These are phyloP conservation scores for Anthracocystis panici-leucophaei DNA, from an alignment of 1,284 basidiomycete genomes.

Conservation along the genomic window DNA sequence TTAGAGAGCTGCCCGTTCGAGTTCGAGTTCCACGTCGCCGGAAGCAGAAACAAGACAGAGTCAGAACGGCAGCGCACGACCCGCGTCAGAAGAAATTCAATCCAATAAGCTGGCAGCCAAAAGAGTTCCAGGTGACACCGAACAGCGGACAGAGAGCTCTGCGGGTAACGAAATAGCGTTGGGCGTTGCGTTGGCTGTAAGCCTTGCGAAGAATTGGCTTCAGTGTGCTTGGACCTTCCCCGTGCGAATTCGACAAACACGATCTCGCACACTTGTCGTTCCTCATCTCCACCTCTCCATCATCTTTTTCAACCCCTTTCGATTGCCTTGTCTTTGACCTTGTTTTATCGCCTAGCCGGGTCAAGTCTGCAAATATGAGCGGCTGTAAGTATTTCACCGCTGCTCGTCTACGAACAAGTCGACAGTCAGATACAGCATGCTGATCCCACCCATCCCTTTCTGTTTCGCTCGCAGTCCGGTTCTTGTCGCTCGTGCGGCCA, in stretches of 20 bases:
- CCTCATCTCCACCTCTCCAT: constrained; percentile 2
- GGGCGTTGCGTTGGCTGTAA: not conserved
- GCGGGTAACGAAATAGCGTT: not conserved
- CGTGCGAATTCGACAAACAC: constrained; percentile 1
- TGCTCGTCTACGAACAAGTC: no score
- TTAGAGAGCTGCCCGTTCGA: not conserved
- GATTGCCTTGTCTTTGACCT: constrained; percentile 5
- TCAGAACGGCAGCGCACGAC: constrained; percentile 24
- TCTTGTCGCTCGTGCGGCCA: constrained; percentile 69
- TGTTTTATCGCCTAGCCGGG: constrained; percentile 18
- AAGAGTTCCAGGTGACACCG: constrained; percentile 8
- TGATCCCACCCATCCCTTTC: constrained; percentile 5
- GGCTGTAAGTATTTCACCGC: constrained; percentile 37
- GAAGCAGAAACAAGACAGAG: constrained; percentile 22
- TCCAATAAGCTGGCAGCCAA: constrained; percentile 18
- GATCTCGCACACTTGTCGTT: not conserved
- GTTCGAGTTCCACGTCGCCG: constrained; percentile 42
- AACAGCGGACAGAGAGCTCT: not conserved
- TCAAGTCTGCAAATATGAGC: constrained; percentile 48
- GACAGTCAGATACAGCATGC: constrained; percentile 4
- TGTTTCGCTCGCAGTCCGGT: constrained; percentile 54
- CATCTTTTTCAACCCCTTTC: constrained; percentile 11
- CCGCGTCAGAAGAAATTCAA: constrained; percentile 24
- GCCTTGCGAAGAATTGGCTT: constrained; percentile 10
- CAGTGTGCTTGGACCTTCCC: constrained; percentile 10